These are phyloP conservation scores for Phytopythium mirpurense DNA, from an alignment of 352 stramenopile species.

Conservation along the genomic window DNA sequence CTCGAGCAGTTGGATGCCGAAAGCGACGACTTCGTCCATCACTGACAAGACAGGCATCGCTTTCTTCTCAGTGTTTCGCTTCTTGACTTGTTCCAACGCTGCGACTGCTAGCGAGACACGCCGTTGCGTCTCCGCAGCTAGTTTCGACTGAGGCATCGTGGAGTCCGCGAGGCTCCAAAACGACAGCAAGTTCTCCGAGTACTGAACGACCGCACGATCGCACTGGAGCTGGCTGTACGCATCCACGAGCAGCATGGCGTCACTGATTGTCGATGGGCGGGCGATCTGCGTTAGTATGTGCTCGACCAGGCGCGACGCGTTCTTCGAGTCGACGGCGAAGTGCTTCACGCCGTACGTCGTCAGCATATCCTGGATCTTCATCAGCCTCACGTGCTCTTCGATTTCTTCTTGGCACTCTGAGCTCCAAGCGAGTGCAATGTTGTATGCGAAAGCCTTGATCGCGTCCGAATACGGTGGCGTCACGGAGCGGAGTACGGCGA, in stretches of 20 bases:
- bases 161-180: constrained; percentile 4
- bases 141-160: neutral
- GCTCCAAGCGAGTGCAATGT: constrained; percentile 29
- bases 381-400: constrained; percentile 56
- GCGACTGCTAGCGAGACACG: constrained; percentile 15
- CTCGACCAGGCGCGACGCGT: constrained; percentile 37
- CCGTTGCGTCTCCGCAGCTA: constrained; percentile 8
- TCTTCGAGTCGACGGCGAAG: constrained; percentile 46
- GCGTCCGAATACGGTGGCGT: constrained; percentile 48
- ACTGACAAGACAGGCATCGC: constrained; percentile 29
- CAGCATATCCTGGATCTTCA: constrained; percentile 80
- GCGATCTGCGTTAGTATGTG: constrained; percentile 57
- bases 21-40: constrained; percentile 47
- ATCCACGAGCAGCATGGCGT: constrained; percentile 60
- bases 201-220: constrained; percentile 47
- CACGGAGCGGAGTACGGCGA: constrained; percentile 32
- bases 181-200: constrained; percentile 58
- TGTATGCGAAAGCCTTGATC: constrained; percentile 41
- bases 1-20: constrained; percentile 43
- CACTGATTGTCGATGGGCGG: constrained; percentile 34
- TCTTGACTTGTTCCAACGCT: constrained; percentile 41
- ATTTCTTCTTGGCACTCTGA: constrained; percentile 40
- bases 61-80: constrained; percentile 15
- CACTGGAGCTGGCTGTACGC: constrained; percentile 46
- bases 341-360: constrained; percentile 47